Evolutionary conservation across 768 basidiomycete genomes (phyloP).

Genomic region (Boletellus ananas): DNA sequence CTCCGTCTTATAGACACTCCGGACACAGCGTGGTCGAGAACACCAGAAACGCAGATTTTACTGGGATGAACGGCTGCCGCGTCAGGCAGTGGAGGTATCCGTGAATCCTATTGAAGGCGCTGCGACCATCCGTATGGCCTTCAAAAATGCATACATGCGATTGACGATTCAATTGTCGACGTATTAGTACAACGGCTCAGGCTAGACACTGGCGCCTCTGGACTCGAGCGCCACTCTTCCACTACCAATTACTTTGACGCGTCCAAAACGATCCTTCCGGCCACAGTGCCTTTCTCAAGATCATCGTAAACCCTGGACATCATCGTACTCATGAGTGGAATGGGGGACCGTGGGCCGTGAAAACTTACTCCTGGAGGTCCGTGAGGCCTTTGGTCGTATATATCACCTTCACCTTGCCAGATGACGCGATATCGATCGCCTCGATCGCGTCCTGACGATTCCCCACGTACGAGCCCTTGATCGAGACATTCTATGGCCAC

Average conservation of each 20-base stretch:
- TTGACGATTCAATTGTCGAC: too few species aligned
- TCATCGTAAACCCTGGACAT: conserved; percentile 35
- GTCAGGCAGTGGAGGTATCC: too few species aligned
- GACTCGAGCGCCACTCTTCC: too few species aligned
- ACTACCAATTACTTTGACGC: conserved; percentile 19
- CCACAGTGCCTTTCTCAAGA: conserved; percentile 38
- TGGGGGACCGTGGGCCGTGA: not conserved
- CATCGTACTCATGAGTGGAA: not conserved
- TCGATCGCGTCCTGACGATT: conserved; percentile 84
- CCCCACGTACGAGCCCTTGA: conserved; percentile 45
- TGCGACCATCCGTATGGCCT: too few species aligned
- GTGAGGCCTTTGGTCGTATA: conserved; percentile 45
- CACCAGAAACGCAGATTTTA: too few species aligned
- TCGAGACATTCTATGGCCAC: conserved; percentile 21
- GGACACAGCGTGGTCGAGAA: too few species aligned
- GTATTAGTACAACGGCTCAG: too few species aligned
- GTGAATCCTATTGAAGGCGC: too few species aligned
- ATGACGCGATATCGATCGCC: conserved; percentile 70
- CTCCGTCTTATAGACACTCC: too few species aligned
- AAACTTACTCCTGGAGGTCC: conserved; percentile 49
- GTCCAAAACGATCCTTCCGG: conserved; percentile 41
- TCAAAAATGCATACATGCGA: too few species aligned
- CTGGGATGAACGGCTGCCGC: too few species aligned
- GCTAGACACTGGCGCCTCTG: too few species aligned
- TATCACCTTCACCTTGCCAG: conserved; percentile 64